A percentile compares a stretch with the other conserved stretches of the same genome.
phyloP scores from a whole-genome alignment of 805 yeast genomes.

The Nakazawaea ambrosiae region DNA sequence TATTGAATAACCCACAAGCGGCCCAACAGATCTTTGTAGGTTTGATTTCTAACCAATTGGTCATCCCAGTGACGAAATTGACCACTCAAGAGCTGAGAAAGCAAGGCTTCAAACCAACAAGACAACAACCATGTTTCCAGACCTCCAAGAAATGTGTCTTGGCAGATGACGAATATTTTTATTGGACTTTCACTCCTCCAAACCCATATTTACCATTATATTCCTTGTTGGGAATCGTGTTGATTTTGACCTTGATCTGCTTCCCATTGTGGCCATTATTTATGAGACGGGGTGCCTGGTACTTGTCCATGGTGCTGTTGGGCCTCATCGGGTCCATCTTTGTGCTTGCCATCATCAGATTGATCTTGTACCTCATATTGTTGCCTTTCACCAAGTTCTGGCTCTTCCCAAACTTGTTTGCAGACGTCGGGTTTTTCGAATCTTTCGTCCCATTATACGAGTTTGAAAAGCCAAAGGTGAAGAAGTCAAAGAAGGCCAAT shows the following conservation, averaged over 20 bases:
- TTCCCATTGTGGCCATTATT: constrained; percentile 95
- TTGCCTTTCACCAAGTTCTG: constrained; percentile 70
- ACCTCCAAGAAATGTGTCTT: constrained; percentile 51
- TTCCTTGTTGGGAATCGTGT: constrained; percentile 60
- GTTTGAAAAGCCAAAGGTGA: constrained; percentile 38
- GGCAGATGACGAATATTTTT: constrained; percentile 63
- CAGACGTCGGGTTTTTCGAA: constrained; percentile 88
- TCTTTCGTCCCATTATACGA: constrained; percentile 88
- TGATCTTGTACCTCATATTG: constrained; percentile 58
- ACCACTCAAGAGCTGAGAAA: constrained; percentile 61
- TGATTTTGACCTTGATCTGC: constrained; percentile 54
- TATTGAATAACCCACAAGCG: constrained; percentile 39
- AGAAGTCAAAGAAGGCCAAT: neutral
- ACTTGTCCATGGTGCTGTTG: constrained; percentile 68
- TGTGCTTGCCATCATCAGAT: constrained; percentile 69
- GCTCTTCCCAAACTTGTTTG: constrained; percentile 94
- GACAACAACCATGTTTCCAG: constrained; percentile 53
- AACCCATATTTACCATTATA: constrained; percentile 57
- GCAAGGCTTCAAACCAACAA: constrained; percentile 56
- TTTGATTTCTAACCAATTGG: constrained; percentile 65
- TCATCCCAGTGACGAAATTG: constrained; percentile 71
- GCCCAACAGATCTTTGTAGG: constrained; percentile 58
- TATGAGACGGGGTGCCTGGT: constrained; percentile 90
- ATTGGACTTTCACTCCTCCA: constrained; percentile 76
- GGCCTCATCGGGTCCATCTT: constrained; percentile 73